phyloP scores from a whole-genome alignment of 176 grass and related monocot species.

The Olyra latifolia region DNA sequence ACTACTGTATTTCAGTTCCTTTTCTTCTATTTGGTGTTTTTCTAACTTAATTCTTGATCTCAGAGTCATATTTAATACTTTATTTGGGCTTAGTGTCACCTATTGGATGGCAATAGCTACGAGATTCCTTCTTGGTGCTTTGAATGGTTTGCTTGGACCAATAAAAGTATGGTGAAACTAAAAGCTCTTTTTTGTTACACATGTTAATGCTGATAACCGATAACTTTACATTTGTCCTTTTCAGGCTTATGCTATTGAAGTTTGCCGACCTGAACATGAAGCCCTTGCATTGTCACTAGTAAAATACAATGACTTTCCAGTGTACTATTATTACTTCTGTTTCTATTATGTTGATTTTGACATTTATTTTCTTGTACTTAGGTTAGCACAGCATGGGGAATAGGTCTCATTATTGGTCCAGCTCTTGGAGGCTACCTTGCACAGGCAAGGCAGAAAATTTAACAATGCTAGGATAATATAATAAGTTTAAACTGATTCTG shows the following conservation, averaged over 20 bases:
- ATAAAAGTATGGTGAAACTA: slow-evolving; percentile 64
- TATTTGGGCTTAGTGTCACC: slow-evolving; percentile 85
- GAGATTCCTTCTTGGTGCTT: slow-evolving; percentile 76
- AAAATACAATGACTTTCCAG: not conserved
- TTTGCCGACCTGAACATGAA: slow-evolving; percentile 83
- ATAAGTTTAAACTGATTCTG: not conserved
- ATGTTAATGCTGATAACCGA: not conserved
- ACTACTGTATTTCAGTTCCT: not conserved
- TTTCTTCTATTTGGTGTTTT: not conserved
- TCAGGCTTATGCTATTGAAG: slow-evolving; percentile 90
- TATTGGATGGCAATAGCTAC: slow-evolving; percentile 95
- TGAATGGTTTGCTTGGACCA: slow-evolving; percentile 85
- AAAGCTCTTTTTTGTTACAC: not conserved
- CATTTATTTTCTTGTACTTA: slow-evolving; percentile 32
- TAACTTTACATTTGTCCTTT: not conserved
- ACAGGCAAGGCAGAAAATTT: slow-evolving; percentile 40
- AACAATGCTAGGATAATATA: not conserved
- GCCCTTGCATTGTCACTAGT: slow-evolving; percentile 82
- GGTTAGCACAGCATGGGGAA: slow-evolving; percentile 68
- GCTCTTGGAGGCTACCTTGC: slow-evolving; percentile 89
- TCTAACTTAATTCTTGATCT: slow-evolving; percentile 29
- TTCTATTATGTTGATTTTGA: slow-evolving; percentile 11
- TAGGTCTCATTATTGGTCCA: slow-evolving; percentile 90
- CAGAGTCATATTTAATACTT: slow-evolving; percentile 87
- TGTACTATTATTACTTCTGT: not conserved